Evolutionary conservation across 257 asterid species (phyloP).

Genomic region (Mentha longifolia): DNA sequence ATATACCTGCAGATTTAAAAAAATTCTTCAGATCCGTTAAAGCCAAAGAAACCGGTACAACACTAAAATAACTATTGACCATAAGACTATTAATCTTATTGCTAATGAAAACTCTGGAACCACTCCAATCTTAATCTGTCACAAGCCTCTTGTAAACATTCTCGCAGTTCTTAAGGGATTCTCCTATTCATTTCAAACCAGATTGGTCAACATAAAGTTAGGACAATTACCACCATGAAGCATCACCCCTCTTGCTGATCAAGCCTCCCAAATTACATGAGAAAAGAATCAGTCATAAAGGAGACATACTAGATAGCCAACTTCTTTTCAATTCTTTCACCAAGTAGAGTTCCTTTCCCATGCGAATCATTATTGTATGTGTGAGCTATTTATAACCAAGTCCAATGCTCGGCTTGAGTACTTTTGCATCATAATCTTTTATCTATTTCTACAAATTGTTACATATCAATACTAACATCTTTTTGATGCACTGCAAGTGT

Average conservation of each 20-base stretch:
- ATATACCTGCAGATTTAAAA: too few relatives aligned
- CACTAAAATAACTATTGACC: too few relatives aligned
- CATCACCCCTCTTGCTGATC: neutral
- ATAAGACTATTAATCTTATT: too few relatives aligned
- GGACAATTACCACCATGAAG: neutral
- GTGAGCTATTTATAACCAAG: slow-evolving; percentile 8
- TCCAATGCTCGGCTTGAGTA: slow-evolving; percentile 17
- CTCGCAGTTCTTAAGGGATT: too few relatives aligned
- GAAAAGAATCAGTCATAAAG: neutral
- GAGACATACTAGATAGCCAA: neutral
- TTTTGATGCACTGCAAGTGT: slow-evolving; percentile 5
- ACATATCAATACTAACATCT: slow-evolving; percentile 7
- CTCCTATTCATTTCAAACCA: neutral
- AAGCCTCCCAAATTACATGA: neutral
- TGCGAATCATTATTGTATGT: neutral
- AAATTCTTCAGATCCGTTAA: too few relatives aligned
- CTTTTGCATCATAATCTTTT: slow-evolving; percentile 6
- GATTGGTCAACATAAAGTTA: neutral
- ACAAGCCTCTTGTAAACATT: too few relatives aligned
- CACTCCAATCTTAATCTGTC: too few relatives aligned
- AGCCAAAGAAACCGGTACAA: too few relatives aligned
- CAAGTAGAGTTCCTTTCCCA: neutral
- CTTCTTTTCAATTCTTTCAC: neutral
- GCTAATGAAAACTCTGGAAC: too few relatives aligned
- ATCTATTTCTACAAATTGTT: slow-evolving; percentile 26